Evolutionary conservation across 106 monocot species (phyloP).

Genomic region (Dioscorea zingiberensis): DNA sequence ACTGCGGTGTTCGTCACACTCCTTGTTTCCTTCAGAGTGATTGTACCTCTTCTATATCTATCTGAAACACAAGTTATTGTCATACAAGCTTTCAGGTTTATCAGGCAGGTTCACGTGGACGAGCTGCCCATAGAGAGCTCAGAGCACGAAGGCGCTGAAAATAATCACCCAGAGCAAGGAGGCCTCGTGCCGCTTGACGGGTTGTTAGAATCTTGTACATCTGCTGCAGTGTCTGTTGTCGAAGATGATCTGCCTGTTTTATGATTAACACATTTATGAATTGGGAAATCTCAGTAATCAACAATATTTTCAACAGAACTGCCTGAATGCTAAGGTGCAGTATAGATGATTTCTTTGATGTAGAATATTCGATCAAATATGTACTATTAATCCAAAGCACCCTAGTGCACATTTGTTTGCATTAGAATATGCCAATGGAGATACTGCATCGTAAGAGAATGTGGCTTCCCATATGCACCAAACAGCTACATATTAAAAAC

Average conservation of each 20-base stretch:
- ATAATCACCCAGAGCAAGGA: constrained; percentile 35
- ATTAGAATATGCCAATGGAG: no score
- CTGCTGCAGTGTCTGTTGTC: constrained; percentile 57
- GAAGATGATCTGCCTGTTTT: constrained; percentile 66
- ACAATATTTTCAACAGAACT: background rate
- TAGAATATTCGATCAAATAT: background rate
- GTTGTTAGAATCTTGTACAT: constrained; percentile 73
- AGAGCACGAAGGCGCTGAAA: constrained; percentile 7
- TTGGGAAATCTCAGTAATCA: background rate
- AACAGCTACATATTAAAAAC: no score
- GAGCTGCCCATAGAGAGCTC: constrained; percentile 10
- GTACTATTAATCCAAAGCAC: background rate
- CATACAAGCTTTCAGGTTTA: background rate
- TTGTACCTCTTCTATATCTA: background rate
- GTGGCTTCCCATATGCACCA: no score
- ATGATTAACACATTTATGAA: background rate
- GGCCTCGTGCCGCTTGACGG: constrained; percentile 74
- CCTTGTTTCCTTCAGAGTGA: background rate
- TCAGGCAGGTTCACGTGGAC: constrained; percentile 7
- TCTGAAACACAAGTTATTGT: background rate
- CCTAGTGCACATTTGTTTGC: background rate
- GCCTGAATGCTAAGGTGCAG: background rate
- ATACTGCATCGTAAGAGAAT: no score
- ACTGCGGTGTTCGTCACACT: background rate
- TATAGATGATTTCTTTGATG: background rate